Evolutionary conservation across 306 rosid species (phyloP).

Genomic region (Rosa rugosa): DNA sequence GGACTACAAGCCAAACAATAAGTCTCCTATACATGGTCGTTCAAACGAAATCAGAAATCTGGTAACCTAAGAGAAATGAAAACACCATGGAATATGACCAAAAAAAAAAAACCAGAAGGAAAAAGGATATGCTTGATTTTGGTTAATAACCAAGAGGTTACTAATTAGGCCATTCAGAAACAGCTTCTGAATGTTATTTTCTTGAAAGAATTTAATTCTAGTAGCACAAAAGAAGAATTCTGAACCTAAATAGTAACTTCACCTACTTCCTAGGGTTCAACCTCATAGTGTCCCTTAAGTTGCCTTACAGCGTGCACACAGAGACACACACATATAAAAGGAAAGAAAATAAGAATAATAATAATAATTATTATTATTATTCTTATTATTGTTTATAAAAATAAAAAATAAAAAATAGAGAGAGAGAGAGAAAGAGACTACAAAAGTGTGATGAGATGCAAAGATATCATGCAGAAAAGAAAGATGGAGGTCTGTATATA

Average conservation of each 20-base stretch:
- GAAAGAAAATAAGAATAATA: too few relatives aligned
- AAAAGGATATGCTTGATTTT: neutral
- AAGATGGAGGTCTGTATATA: slow-evolving; percentile 21
- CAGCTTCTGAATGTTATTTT: neutral
- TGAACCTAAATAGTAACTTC: slow-evolving; percentile 1
- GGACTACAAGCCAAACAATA: neutral
- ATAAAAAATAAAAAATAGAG: neutral
- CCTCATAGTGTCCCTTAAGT: neutral
- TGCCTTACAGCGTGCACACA: neutral
- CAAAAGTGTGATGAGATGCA: neutral
- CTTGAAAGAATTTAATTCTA: neutral
- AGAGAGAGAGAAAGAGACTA: neutral
- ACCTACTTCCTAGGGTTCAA: slow-evolving; percentile 6
- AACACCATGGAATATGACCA: neutral
- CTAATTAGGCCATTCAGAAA: neutral
- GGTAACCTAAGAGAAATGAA: slow-evolving; percentile 3
- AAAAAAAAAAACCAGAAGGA: neutral
- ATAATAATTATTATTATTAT: too few relatives aligned
- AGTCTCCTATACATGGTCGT: neutral
- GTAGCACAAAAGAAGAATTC: neutral
- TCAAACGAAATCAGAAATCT: slow-evolving; percentile 9
- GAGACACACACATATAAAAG: neutral
- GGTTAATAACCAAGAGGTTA: neutral
- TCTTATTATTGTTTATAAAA: too few relatives aligned
- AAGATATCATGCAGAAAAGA: slow-evolving; percentile 4